Evolutionary conservation across 2,329 filamentous ascomycete species (phyloP).

Genomic region (Raffaelea albimanens): DNA sequence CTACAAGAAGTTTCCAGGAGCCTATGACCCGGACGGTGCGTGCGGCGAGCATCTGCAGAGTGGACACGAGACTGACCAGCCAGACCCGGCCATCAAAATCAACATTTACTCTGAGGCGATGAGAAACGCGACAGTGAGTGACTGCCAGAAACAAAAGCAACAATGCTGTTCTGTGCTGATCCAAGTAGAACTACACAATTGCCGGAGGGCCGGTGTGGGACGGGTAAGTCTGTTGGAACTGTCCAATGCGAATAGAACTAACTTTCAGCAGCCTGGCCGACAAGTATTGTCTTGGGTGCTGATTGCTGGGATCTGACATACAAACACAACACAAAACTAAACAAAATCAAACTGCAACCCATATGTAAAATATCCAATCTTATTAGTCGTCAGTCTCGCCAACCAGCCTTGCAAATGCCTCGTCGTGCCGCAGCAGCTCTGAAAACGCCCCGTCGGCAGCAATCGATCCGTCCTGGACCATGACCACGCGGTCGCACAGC

Average conservation of each 20-base stretch:
- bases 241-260: neutral
- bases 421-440: conserved; percentile 37
- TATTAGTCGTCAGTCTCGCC: conserved; percentile 16
- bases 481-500: conserved; percentile 61
- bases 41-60: no score
- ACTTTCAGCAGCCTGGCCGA: conserved; percentile 5
- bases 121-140: conserved; percentile 21
- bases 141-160: no score
- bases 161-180: no score
- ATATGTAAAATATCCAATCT: neutral
- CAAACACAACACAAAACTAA: neutral
- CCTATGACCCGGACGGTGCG: conserved; percentile 23
- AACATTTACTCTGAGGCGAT: conserved; percentile 26
- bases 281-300: conserved; percentile 15
- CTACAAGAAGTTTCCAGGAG: conserved; percentile 25
- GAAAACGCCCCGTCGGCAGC: conserved; percentile 58
- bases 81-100: conserved; percentile 27
- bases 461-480: conserved; percentile 59
- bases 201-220: conserved; percentile 29
- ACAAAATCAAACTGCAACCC: neutral
- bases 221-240: conserved; percentile 16
- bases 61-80: no score
- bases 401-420: conserved; percentile 40
- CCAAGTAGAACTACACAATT: conserved; percentile 24
- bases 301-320: neutral